Base-by-base conservation (phyloP, 352 stramenopile genomes). In the Pythium insidiosum region DNA sequence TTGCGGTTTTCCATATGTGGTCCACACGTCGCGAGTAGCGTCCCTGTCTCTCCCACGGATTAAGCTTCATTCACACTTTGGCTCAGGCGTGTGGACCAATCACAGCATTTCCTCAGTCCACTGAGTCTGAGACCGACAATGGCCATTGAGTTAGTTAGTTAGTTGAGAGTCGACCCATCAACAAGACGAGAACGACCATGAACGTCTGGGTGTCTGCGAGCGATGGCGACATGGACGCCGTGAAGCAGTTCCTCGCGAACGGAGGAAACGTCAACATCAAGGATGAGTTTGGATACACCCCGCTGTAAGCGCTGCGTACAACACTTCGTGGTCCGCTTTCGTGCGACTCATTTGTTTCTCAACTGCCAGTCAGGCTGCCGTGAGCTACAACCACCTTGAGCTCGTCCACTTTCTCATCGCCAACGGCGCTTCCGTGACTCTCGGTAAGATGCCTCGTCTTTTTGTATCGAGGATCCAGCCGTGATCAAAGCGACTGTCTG, bases 381-480 rank as follows among this genome's bases (percentile, higher is more conserved):
- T 69, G 50, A 69, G 60, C 48, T 69, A 69, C 60, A 65, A 62
- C 51, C 60, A 69, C 42, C 18, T 50, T 23, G 60, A 65, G 16
- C 16, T 69, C 11, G 55, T 65, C 18, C 46, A 61, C 36, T 47
- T 56, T 24, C 42, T 69, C 13, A 49, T 69, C 5, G 47, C 38
- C 4, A 56, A 36, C 22, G 60, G 60, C 5, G 60, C 60, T 0
- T 53, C 23, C 12, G 60, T 44, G 1, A 56, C 47, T 5, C 53
- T 62, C 15, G 47, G 53, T 62, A 37, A 12, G 30, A 23, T 43
- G 23, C 2, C 25, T 56, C 12, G 15, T 36, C 31, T 33, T 18
- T 26, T 21, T 30, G 22, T 50, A 26, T 33, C n/a, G 25, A 50
- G 6, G 24, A 34, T 33, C n/a, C 5, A 15, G 13, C 5, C 18